These are phyloP conservation scores for Fusarium clavum DNA, from an alignment of 2,329 filamentous ascomycete genomes.

Conservation along the genomic window DNA sequence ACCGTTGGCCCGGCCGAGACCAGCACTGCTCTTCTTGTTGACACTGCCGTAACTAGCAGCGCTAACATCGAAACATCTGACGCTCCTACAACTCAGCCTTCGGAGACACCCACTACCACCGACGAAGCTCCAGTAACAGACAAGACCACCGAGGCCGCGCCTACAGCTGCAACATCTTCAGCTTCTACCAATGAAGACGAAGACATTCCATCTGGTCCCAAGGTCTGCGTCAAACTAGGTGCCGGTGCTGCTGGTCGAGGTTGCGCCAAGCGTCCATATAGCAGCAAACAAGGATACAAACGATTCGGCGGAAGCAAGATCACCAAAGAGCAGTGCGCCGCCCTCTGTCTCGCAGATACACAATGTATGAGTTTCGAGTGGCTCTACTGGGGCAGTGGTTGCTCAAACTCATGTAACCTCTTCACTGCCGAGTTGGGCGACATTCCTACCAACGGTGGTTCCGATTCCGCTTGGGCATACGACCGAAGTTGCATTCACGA, in stretches of 20 bases:
- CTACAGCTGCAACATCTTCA: background rate
- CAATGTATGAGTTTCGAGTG: conserved; percentile 40
- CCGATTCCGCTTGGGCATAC: conserved; percentile 29
- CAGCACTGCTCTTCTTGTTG: conserved; percentile 10
- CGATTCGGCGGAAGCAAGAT: conserved; percentile 24
- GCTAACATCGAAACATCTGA: background rate
- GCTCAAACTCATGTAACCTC: conserved; percentile 32
- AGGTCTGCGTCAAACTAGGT: conserved; percentile 30
- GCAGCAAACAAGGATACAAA: conserved; percentile 33
- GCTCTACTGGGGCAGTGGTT: conserved; percentile 25
- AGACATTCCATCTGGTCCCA: conserved; percentile 6
- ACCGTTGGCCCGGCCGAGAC: conserved; percentile 13
- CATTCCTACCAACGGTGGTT: conserved; percentile 9
- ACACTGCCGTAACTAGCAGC: background rate
- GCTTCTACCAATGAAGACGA: background rate
- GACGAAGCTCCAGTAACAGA: background rate
- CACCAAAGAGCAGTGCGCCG: conserved; percentile 32
- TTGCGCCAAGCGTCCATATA: conserved; percentile 36
- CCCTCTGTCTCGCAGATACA: conserved; percentile 31
- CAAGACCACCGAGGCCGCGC: background rate
- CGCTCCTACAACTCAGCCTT: background rate
- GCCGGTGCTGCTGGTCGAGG: conserved; percentile 25
- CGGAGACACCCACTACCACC: background rate
- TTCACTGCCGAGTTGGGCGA: conserved; percentile 16
- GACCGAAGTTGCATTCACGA: conserved; percentile 36